Evolutionary conservation across 345 rosid species (phyloP).

Genomic region (Euclidium syriacum): DNA sequence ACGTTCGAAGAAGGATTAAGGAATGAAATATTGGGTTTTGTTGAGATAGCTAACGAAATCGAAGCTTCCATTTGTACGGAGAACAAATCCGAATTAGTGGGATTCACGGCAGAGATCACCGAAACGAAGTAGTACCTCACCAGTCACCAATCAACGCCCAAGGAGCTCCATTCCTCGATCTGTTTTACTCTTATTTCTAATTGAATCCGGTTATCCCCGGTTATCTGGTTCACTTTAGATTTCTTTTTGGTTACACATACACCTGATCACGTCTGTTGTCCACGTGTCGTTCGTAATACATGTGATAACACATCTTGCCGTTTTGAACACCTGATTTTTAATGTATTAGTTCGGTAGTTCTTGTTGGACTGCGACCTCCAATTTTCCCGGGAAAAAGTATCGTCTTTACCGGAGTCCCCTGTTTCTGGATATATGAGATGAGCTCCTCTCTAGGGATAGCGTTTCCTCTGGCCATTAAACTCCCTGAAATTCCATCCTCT

Average conservation of each 20-base stretch:
- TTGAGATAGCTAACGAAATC: slow-evolving; percentile 21
- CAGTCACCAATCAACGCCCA: neutral
- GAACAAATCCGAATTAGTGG: neutral
- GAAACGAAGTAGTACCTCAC: neutral
- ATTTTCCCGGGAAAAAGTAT: slow-evolving; percentile 6
- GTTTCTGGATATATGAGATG: neutral
- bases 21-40: slow-evolving; percentile 11
- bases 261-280: too few relatives aligned
- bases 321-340: neutral
- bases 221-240: too few relatives aligned
- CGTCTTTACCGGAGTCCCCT: neutral
- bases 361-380: neutral
- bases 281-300: neutral
- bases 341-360: neutral
- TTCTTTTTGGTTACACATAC: too few relatives aligned
- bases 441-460: slow-evolving; percentile 6
- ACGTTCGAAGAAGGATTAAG: slow-evolving; percentile 16
- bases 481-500: slow-evolving; percentile 9
- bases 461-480: slow-evolving; percentile 4
- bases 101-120: neutral
- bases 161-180: too few relatives aligned
- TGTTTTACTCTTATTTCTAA: too few relatives aligned
- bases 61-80: slow-evolving; percentile 24
- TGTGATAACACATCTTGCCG: slow-evolving; percentile 6
- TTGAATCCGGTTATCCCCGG: too few relatives aligned